A percentile compares a stretch with the other conserved stretches of the same genome.
Conservation (phyloP, 176 grass and related monocot genomes). For the Musa itinerans region DNA sequence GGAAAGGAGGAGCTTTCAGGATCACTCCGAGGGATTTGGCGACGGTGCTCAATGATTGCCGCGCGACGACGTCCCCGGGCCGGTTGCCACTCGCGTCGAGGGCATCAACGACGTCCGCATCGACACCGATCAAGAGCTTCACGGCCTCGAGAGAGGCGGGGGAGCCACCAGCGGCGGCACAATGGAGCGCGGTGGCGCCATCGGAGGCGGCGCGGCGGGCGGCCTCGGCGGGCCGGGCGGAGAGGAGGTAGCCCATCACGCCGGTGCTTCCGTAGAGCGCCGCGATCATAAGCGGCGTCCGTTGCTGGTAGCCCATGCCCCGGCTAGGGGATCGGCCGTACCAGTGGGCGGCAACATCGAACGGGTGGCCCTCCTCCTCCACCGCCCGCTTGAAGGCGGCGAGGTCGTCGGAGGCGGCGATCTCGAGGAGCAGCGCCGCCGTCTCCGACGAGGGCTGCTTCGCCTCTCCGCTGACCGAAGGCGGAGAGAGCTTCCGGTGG, state of each 20-base stretch:
- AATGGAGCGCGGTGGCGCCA: conserved; percentile 60
- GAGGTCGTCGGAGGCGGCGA: conserved; percentile 48
- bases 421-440: conserved; percentile 42
- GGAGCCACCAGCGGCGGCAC: conserved; percentile 60
- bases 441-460: background rate
- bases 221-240: conserved; percentile 42
- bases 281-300: conserved; percentile 66
- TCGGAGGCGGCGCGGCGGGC: conserved; percentile 44
- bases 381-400: conserved; percentile 36
- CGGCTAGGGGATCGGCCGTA: conserved; percentile 50
- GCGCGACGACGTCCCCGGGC: conserved; percentile 5
- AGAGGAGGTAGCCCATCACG: conserved; percentile 34
- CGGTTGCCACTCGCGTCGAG: conserved; percentile 25
- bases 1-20: background rate
- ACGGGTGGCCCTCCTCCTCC: conserved; percentile 26
- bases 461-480: background rate
- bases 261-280: conserved; percentile 26
- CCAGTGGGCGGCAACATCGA: conserved; percentile 32
- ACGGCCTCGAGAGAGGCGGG: conserved; percentile 35
- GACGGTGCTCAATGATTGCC: background rate
- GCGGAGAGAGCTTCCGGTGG: background rate
- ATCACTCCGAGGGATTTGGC: background rate
- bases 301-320: conserved; percentile 36
- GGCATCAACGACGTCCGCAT: conserved; percentile 25
- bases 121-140: conserved; percentile 36